Conservation (phyloP, 768 basidiomycete species). For the Coprinopsis marcescibilis region DNA sequence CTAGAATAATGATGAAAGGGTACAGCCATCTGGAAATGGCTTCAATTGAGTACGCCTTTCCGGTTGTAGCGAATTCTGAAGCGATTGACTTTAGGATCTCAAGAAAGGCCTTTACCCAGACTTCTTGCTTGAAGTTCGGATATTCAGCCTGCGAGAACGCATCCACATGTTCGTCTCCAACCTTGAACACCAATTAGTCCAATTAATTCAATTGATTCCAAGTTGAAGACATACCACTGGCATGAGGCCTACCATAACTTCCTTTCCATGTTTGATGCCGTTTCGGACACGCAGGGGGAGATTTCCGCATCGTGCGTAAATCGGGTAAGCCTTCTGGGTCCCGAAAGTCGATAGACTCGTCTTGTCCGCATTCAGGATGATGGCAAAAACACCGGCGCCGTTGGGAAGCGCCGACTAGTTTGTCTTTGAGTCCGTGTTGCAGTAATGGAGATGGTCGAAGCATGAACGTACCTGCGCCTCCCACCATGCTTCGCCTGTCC, state of each 20-base stretch:
- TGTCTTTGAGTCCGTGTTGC: no score
- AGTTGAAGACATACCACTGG: conserved; percentile 20
- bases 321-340: conserved; percentile 25
- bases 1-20: no score
- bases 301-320: conserved; percentile 22
- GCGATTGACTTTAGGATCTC: no score
- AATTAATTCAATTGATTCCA: neutral
- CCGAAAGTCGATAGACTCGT: conserved; percentile 28
- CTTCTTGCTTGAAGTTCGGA: no score
- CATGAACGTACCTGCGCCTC: conserved; percentile 22
- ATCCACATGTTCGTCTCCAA: conserved; percentile 24
- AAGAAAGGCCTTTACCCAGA: no score
- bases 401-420: conserved; percentile 13
- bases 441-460: neutral
- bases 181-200: conserved; percentile 14
- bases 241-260: conserved; percentile 26
- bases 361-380: conserved; percentile 31
- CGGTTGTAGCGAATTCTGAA: no score
- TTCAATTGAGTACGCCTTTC: no score
- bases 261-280: conserved; percentile 22
- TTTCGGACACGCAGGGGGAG: conserved; percentile 24
- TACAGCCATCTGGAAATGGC: no score
- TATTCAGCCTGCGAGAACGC: conserved; percentile 22
- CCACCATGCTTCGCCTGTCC: conserved; percentile 26
- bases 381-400: conserved; percentile 19